Percentiles rank a stretch among this genome's conserved stretches.
Evolutionary conservation across 2,329 filamentous ascomycete genomes (phyloP).

Genomic region (Trichoderma sp.): DNA sequence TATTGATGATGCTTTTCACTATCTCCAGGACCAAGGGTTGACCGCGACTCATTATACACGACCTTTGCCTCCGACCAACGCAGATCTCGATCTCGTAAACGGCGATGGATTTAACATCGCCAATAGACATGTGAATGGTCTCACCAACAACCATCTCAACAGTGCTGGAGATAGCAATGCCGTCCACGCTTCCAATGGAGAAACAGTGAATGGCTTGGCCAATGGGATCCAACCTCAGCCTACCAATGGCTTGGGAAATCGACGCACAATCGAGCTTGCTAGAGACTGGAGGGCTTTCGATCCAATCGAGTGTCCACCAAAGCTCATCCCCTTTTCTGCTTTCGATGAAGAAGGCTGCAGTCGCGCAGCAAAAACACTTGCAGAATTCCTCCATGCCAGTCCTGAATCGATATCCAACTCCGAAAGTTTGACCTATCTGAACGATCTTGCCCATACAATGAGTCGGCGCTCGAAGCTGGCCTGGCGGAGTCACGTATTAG

Average conservation of each 20-base stretch:
- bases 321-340: background rate
- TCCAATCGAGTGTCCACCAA: background rate
- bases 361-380: background rate
- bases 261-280: too few species aligned
- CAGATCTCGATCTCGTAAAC: too few species aligned
- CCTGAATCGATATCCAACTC: background rate
- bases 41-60: background rate
- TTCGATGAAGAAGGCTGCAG: background rate
- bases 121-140: too few species aligned
- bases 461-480: too few species aligned
- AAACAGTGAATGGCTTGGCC: too few species aligned
- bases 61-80: too few species aligned
- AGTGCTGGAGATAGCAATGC: too few species aligned
- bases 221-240: background rate
- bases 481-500: constrained; percentile 3
- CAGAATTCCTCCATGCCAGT: background rate
- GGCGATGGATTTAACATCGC: too few species aligned
- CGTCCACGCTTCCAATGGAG: too few species aligned
- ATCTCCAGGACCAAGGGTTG: background rate
- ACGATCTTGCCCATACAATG: constrained; percentile 1
- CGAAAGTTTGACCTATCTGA: background rate
- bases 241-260: background rate
- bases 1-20: constrained; percentile 39
- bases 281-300: too few species aligned
- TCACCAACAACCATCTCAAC: too few species aligned